These are phyloP conservation scores for Argentina anserina DNA, from an alignment of 306 rosid genomes.

Conservation along the genomic window DNA sequence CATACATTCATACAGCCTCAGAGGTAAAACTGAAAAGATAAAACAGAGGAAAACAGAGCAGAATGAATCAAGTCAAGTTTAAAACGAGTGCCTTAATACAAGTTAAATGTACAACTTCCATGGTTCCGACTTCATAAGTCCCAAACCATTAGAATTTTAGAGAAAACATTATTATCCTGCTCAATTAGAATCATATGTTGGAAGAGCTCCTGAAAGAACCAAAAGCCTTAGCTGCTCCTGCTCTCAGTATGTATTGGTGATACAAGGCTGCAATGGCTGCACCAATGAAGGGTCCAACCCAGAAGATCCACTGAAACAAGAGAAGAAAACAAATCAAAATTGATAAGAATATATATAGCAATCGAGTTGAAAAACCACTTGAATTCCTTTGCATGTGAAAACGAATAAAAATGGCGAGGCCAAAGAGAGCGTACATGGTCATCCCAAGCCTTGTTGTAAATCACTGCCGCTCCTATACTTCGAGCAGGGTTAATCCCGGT, in stretches of 20 bases:
- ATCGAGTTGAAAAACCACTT: not conserved
- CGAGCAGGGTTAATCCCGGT: conserved; percentile 51
- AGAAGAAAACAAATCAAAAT: too few relatives aligned
- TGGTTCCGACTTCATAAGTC: not conserved
- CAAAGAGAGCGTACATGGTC: conserved; percentile 28
- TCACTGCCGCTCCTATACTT: conserved; percentile 45
- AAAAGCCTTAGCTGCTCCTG: conserved; percentile 38
- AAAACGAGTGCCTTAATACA: conserved; percentile 18
- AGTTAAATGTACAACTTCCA: not conserved
- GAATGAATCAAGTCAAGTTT: conserved; percentile 11
- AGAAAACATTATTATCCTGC: not conserved
- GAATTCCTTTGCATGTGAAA: not conserved
- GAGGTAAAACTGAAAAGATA: not conserved
- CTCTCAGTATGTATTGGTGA: conserved; percentile 39
- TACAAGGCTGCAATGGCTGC: conserved; percentile 47
- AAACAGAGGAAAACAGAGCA: not conserved
- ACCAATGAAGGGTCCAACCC: conserved; percentile 45
- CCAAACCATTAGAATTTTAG: not conserved
- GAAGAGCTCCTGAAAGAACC: conserved; percentile 40
- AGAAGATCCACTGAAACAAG: conserved; percentile 38
- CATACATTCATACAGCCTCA: too few relatives aligned
- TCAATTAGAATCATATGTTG: conserved; percentile 1
- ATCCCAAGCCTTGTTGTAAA: conserved; percentile 35
- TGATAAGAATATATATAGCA: not conserved
- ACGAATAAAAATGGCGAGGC: not conserved